Evolutionary conservation across 257 asterid genomes (phyloP).

Genomic region (Solanum chiquidenum): DNA sequence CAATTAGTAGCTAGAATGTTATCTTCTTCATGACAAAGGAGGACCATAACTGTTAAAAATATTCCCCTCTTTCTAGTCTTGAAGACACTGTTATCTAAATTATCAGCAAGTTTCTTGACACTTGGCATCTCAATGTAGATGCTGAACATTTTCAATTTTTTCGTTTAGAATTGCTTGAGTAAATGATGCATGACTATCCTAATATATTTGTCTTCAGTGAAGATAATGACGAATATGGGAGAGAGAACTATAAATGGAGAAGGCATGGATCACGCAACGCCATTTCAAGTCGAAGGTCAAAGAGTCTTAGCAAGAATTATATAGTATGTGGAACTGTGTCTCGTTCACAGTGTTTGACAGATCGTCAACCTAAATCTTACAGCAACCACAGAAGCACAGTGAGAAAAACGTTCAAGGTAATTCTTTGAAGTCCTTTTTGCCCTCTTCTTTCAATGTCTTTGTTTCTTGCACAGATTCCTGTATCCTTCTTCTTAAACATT

Average conservation of each 20-base stretch:
- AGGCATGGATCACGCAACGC: constrained; percentile 22
- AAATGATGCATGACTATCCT: neutral
- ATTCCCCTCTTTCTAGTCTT: neutral
- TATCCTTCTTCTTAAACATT: neutral
- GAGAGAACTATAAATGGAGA: constrained; percentile 42
- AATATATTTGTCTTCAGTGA: constrained; percentile 40
- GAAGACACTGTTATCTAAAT: neutral
- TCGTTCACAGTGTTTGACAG: constrained; percentile 27
- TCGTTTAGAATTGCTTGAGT: neutral
- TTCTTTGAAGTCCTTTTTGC: neutral
- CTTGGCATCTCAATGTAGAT: neutral
- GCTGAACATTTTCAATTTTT: neutral
- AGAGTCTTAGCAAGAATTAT: constrained; percentile 43
- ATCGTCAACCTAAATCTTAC: constrained; percentile 24
- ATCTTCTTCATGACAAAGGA: neutral
- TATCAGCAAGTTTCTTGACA: neutral
- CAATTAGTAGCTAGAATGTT: neutral
- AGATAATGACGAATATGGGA: constrained; percentile 45
- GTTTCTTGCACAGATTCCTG: neutral
- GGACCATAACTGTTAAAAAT: neutral
- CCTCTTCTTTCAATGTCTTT: neutral
- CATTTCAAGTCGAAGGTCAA: constrained; percentile 28
- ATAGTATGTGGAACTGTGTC: constrained; percentile 30
- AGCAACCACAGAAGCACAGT: constrained; percentile 24
- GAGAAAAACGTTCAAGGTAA: constrained; percentile 43